These are phyloP conservation scores for Astrothelium subdiscretum DNA, from an alignment of 495 filamentous ascomycete species.

Conservation along the genomic window DNA sequence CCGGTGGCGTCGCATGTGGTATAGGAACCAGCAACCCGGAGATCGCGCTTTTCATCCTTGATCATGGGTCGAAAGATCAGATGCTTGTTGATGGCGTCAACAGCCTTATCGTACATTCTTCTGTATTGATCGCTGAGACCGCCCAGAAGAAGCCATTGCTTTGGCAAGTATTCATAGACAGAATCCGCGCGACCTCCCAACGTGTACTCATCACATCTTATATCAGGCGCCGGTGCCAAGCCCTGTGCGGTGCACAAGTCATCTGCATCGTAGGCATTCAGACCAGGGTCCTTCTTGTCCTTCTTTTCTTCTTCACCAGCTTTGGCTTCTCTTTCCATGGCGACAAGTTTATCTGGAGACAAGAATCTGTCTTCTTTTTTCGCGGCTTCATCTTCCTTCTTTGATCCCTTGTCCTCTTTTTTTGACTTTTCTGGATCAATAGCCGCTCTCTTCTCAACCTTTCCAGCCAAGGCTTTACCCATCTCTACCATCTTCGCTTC, in stretches of 20 bases:
- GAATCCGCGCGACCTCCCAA: conserved; percentile 83
- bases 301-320: neutral
- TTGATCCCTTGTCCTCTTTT: neutral
- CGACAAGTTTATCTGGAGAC: neutral
- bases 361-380: neutral
- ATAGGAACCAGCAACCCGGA: conserved; percentile 56
- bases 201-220: conserved; percentile 42
- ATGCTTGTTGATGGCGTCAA: conserved; percentile 57
- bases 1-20: neutral
- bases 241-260: conserved; percentile 25
- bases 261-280: neutral
- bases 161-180: conserved; percentile 90
- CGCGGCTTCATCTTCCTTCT: neutral
- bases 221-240: conserved; percentile 15
- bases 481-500: neutral
- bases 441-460: neutral
- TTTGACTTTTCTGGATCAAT: neutral
- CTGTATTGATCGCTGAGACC: conserved; percentile 72
- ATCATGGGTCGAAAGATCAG: conserved; percentile 79
- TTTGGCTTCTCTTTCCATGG: neutral
- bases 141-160: conserved; percentile 68
- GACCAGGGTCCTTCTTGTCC: neutral
- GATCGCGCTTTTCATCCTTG: conserved; percentile 53
- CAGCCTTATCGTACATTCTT: conserved; percentile 64
- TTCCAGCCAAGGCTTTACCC: neutral